phyloP scores from a whole-genome alignment of 805 yeast species.

The Phaffomyces thermotolerans region DNA sequence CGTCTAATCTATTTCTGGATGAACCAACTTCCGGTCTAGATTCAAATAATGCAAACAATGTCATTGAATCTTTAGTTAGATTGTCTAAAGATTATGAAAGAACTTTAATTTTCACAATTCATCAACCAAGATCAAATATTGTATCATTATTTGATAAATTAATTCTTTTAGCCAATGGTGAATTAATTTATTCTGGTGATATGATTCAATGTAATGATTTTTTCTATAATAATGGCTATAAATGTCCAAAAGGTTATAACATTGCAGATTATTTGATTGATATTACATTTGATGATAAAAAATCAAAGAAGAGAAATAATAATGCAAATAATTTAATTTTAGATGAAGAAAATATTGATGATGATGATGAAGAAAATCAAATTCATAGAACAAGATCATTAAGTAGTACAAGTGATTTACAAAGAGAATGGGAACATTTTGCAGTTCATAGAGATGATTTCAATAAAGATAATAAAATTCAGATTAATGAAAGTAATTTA shows the following conservation, averaged over 20 bases:
- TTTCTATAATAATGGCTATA: constrained; percentile 66
- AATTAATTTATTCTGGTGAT: constrained; percentile 82
- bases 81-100: constrained; percentile 76
- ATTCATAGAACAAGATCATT: constrained; percentile 25
- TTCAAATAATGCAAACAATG: constrained; percentile 88
- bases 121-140: constrained; percentile 94
- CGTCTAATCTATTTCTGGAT: constrained; percentile 74
- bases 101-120: constrained; percentile 88
- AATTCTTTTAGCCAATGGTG: constrained; percentile 75
- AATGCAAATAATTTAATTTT: constrained; percentile 10
- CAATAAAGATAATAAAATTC: constrained; percentile 5
- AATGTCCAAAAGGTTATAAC: constrained; percentile 85
- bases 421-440: constrained; percentile 81
- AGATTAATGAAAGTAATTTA: constrained; percentile 1
- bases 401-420: constrained; percentile 41
- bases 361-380: constrained; percentile 21
- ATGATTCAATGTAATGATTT: constrained; percentile 68
- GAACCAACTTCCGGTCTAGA: constrained; percentile 97
- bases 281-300: constrained; percentile 58
- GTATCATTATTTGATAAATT: constrained; percentile 85
- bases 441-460: constrained; percentile 67
- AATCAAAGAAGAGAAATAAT: constrained; percentile 8
- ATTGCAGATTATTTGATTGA: constrained; percentile 92
- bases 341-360: constrained; percentile 27
- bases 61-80: constrained; percentile 74